Conservation (phyloP, 345 rosid genomes). For the Citrus inodora region DNA sequence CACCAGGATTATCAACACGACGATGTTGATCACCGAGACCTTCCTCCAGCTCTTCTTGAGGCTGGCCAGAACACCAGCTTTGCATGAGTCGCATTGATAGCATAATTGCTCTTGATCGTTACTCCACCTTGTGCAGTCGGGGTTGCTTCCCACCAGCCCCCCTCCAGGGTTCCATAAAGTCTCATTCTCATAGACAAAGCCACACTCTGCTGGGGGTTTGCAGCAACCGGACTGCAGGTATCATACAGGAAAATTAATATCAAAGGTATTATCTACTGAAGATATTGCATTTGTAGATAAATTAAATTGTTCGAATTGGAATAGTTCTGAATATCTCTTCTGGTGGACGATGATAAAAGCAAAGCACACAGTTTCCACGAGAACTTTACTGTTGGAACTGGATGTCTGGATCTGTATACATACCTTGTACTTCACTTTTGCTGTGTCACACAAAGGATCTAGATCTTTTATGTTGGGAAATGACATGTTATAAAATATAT, state of each 20-base stretch:
- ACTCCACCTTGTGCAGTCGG: conserved; percentile 69
- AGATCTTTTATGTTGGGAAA: not conserved
- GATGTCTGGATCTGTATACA: not conserved
- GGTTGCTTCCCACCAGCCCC: conserved; percentile 28
- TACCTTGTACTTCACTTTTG: not conserved
- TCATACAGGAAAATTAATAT: not conserved
- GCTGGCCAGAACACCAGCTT: conserved; percentile 89
- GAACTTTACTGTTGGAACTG: not conserved
- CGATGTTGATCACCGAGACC: conserved; percentile 78
- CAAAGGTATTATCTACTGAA: not conserved
- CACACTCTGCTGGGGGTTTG: conserved; percentile 88
- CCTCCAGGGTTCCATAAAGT: conserved; percentile 53
- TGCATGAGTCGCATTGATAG: conserved; percentile 81
- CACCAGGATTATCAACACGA: conserved; percentile 70
- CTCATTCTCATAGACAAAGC: conserved; percentile 66
- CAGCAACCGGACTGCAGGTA: conserved; percentile 85
- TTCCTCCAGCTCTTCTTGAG: conserved; percentile 92
- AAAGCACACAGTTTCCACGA: not conserved
- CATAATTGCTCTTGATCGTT: conserved; percentile 69
- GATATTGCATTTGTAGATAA: not conserved
- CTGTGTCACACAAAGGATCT: not conserved
- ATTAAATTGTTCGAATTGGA: not conserved
- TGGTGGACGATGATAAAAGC: not conserved
- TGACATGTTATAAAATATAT: not conserved
- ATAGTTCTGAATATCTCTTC: not conserved